Percentiles rank a stretch among this genome's conserved stretches.
phyloP scores from a whole-genome alignment of 306 rosid genomes.

The Malus sylvestris region DNA sequence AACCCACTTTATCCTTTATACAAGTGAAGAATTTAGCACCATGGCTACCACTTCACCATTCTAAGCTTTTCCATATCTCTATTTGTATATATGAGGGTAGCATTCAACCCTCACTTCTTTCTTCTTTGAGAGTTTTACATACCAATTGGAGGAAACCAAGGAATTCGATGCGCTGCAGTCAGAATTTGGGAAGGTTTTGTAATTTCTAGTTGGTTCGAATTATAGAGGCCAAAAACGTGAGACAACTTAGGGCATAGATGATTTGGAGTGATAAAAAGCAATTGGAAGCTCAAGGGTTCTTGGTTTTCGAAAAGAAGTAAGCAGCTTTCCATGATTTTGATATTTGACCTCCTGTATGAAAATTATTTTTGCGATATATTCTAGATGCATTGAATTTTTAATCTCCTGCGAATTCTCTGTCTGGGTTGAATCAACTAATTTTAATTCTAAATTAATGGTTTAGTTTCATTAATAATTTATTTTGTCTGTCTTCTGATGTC shows the following conservation, averaged over 20 bases:
- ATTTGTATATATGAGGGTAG: neutral
- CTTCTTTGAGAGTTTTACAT: neutral
- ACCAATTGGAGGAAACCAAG: neutral
- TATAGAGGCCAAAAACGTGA: neutral
- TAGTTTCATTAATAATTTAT: neutral
- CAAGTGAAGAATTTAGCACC: neutral
- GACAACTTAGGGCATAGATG: neutral
- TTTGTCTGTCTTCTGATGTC: neutral
- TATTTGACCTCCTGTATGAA: neutral
- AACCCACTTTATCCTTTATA: neutral
- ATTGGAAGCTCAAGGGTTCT: neutral
- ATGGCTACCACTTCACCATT: neutral
- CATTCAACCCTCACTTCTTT: neutral
- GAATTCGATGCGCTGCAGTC: neutral
- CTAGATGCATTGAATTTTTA: neutral
- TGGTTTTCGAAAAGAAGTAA: neutral
- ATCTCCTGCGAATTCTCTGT: neutral
- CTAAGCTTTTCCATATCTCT: neutral
- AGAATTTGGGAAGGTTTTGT: neutral
- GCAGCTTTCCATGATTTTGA: neutral
- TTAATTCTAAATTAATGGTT: neutral
- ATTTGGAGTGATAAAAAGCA: neutral
- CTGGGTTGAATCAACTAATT: neutral
- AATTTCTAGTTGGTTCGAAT: neutral
- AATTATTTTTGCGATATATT: neutral